Evolutionary conservation across 2,329 filamentous ascomycete genomes (phyloP), one percentile per base, ranked within the genome.

Genomic region (Cordyceps tenuipes): DNA sequence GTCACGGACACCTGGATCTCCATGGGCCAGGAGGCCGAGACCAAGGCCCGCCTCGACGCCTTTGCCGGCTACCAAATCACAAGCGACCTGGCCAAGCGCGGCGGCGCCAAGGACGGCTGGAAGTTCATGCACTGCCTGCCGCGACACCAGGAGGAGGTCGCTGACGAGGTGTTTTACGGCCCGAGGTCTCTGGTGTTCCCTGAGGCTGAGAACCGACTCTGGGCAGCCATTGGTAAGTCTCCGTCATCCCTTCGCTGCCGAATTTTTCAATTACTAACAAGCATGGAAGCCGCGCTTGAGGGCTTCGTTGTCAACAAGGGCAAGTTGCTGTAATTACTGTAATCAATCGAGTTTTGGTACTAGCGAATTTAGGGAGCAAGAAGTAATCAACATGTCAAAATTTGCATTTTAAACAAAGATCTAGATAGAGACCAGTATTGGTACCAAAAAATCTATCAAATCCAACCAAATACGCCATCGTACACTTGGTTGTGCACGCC

Each of bases 51-150:
- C 55, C 72, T 97, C 62, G 83, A 87, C 69, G 91, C 86, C 2
- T 99, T 99, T 72, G 82, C 82, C 34, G 92, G 93, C 15, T 99
- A 92, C 75, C 93, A 97, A 72, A 89, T 99, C 69, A 97, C 93
- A 3, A 83, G 86, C 52, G 89, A 94, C 48, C 79, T 99, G 66
- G 93, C 91, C 1, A 83, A 87, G 73, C 82, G 86, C 54, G 92
- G 91, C 48, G 92, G 91, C 21, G 94, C 94, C 47, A 96, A 94
- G 72, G 80, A 88, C 15, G 82, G 83, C 64, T 99, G 94, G 94
- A 91, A 90, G 74, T 99, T 99, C 73, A 97, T 99, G 94, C 94
- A 99, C 78, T 99, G 94, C 72, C 76, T 99, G 62, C 94, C 94
- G 15, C 84, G 94, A 63, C 92, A 99, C 71, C 83, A 84, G 0